Conservation (phyloP, 177 flowering plant species). For the Vitis hybrid region DNA sequence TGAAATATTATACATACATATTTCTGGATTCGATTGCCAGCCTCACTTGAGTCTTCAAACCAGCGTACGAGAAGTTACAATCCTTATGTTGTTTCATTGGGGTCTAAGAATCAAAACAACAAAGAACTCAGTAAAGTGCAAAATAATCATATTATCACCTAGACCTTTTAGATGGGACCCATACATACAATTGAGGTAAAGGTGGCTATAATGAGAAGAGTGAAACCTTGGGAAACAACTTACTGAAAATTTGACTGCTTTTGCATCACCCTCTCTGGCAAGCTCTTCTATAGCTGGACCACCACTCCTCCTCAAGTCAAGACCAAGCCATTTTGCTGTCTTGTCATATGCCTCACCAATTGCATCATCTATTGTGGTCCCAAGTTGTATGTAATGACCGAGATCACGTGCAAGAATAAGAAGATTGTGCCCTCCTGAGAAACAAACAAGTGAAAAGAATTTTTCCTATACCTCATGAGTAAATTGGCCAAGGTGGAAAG, state of each 20-base stretch:
- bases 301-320: constrained; percentile 87
- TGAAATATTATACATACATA: constrained; percentile 51
- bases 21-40: constrained; percentile 77
- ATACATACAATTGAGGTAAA: neutral
- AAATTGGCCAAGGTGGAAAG: neutral
- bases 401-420: constrained; percentile 88
- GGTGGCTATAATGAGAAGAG: neutral
- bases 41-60: constrained; percentile 95
- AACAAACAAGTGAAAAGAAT: constrained; percentile 10
- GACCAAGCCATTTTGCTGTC: constrained; percentile 98
- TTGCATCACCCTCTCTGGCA: constrained; percentile 82
- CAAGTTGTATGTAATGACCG: constrained; percentile 90
- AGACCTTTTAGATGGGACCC: neutral
- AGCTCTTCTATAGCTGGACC: constrained; percentile 94
- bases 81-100: constrained; percentile 97
- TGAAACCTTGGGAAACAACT: constrained; percentile 11
- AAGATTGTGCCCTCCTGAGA: constrained; percentile 91
- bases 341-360: constrained; percentile 99
- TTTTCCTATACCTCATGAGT: constrained; percentile 6
- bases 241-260: constrained; percentile 69
- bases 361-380: constrained; percentile 97
- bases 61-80: constrained; percentile 98
- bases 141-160: neutral
- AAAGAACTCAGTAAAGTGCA: neutral
- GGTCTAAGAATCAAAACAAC: constrained; percentile 37